Conservation (phyloP, 164 flowering plant species). For the Magnolia sinica region DNA sequence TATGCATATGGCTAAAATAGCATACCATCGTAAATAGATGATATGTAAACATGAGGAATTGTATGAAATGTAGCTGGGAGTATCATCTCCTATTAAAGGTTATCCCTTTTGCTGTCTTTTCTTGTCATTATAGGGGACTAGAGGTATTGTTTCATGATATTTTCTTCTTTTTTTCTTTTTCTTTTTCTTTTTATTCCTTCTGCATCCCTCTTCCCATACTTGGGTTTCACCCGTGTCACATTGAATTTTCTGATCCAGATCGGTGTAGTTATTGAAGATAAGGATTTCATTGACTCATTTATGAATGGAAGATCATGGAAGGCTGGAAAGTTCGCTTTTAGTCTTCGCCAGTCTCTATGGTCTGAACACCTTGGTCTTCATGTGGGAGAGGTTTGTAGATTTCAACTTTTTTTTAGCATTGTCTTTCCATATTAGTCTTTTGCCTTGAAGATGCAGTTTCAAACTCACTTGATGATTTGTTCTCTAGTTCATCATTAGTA, state of each 20-base stretch:
- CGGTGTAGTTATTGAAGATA: slow-evolving; percentile 94
- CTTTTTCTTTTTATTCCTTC: too few relatives aligned
- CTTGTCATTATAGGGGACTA: background rate
- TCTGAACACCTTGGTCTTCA: slow-evolving; percentile 83
- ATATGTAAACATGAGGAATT: background rate
- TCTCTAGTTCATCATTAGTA: too few relatives aligned
- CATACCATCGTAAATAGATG: background rate
- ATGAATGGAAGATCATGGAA: slow-evolving; percentile 77
- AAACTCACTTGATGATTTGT: too few relatives aligned
- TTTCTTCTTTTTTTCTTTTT: background rate
- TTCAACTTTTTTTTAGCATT: background rate
- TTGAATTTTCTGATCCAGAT: slow-evolving; percentile 47
- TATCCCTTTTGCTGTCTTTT: background rate
- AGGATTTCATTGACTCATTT: slow-evolving; percentile 65
- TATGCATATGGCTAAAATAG: background rate
- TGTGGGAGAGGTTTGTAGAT: slow-evolving; percentile 55
- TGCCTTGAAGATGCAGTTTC: too few relatives aligned
- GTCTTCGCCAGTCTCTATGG: slow-evolving; percentile 82
- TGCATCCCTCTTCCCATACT: background rate
- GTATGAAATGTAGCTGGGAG: too few relatives aligned
- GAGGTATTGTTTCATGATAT: too few relatives aligned
- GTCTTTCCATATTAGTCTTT: background rate
- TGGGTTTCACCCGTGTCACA: background rate
- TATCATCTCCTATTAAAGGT: too few relatives aligned
- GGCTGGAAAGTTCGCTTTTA: slow-evolving; percentile 75